Conservation (phyloP, 2,329 filamentous ascomycete genomes). For the Alternaria ethzedia region DNA sequence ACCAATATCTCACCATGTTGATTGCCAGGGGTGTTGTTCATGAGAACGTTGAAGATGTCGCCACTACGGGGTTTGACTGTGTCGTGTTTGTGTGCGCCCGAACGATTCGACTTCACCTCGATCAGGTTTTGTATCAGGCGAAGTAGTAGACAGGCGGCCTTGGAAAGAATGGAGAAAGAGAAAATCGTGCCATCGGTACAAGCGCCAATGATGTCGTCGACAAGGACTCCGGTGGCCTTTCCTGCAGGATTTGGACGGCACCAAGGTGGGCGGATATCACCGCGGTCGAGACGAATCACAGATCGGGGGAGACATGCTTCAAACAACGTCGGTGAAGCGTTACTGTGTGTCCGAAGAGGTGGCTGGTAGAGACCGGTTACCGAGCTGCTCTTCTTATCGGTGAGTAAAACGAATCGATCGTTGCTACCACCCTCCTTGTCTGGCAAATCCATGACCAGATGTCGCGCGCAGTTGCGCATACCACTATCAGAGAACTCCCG, state of each 20-base stretch:
- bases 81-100: slow-evolving; percentile 18
- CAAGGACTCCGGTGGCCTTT: slow-evolving; percentile 46
- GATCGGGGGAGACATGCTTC: slow-evolving; percentile 51
- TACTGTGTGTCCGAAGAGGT: slow-evolving; percentile 21
- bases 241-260: slow-evolving; percentile 20
- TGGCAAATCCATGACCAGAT: slow-evolving; percentile 30
- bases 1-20: slow-evolving; percentile 26
- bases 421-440: neutral
- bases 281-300: slow-evolving; percentile 58
- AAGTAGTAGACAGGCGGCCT: slow-evolving; percentile 69
- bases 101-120: slow-evolving; percentile 24
- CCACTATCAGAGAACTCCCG: slow-evolving; percentile 40
- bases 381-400: slow-evolving; percentile 42
- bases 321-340: slow-evolving; percentile 46
- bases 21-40: slow-evolving; percentile 28
- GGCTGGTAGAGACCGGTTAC: slow-evolving; percentile 41
- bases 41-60: slow-evolving; percentile 29
- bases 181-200: slow-evolving; percentile 61
- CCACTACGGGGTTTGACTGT: slow-evolving; percentile 20
- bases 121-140: slow-evolving; percentile 73
- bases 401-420: slow-evolving; percentile 35
- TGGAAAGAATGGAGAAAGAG: slow-evolving; percentile 66
- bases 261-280: slow-evolving; percentile 51
- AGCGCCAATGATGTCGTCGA: slow-evolving; percentile 57
- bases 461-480: slow-evolving; percentile 33